Evolutionary conservation across 179 eudicot species (phyloP), one percentile per base, ranked within the genome.

Genomic region (Beta macrorhiza): DNA sequence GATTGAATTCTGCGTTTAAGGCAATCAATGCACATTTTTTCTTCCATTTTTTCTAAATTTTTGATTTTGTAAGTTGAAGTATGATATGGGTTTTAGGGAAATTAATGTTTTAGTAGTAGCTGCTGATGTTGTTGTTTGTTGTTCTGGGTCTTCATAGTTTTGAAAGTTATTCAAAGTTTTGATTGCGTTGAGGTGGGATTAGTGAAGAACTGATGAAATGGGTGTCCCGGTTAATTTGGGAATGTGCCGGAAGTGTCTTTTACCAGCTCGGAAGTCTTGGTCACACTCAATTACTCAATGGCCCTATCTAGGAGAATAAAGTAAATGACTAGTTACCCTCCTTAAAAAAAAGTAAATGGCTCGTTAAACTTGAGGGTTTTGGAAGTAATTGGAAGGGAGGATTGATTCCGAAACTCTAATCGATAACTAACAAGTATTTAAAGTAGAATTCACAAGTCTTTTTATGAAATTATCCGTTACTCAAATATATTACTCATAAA

Each of bases 1-100:
- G 90, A 80, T 72, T 80, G 84, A 47, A 93, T 92, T 85, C 89
- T 89, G 51, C 78, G 75, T 76, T 82, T 84, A 5, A 93, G 88
- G 77, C 97, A 93, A 71, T 87, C 90, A 53, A 88, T 90, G 85
- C 97, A 92, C 89, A 91, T 86, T 78, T 80, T 67, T 65, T 22
- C 78, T 32, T 84, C 90, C 92, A 87, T 90, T 79, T 61, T 61
- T 53, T 49, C 9, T 49, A 49, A 7, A 6, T 5, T 9, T 49
- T 49, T 49, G 10, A 37, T 75, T 14, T 20, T 77, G 19, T 10
- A 10, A 44, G 15, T 51, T 80, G 13, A 0, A 25, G 42, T 2
- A 71, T 12, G 45, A 8, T 68, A 10, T 37, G 32, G 49, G 6
- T 16, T 19, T 44, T 37, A 10, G 32, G 67, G 32, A 19, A 58